Base-by-base conservation (phyloP, 2,329 filamentous ascomycete species). In the Helicocarpus griseus region DNA sequence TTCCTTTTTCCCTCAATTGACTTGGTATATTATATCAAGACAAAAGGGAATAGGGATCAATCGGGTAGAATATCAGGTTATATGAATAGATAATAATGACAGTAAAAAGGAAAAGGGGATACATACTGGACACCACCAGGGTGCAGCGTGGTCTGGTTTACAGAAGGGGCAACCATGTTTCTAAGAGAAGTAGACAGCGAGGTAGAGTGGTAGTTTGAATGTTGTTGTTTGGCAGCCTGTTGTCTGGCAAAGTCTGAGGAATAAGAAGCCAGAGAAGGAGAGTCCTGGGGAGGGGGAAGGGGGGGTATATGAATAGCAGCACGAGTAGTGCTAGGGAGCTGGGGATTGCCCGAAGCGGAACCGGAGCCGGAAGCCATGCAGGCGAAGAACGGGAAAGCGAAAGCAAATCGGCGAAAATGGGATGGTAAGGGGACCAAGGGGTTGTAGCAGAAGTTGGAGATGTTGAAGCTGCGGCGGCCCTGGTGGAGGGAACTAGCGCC, bases 61-160 rank as follows among this genome's bases (percentile, higher is more conserved):
- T n/a, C n/a, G n/a, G n/a, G n/a, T n/a, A n/a, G n/a, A n/a, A n/a
- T n/a, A n/a, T n/a, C n/a, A n/a, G n/a, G n/a, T n/a, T n/a, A n/a
- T n/a, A n/a, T n/a, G n/a, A n/a, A n/a, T n/a, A n/a, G n/a, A n/a
- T n/a, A n/a, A n/a, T n/a, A n/a, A n/a, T n/a, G n/a, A 41, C n/a
- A 47, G 35, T 53, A 45, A 35, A 44, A 51, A 60, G 49, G 55
- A 48, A 46, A 31, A 53, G 41, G 56, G 51, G 36, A 35, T 53
- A 85, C 88, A 72, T 81, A 94, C 88, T 86, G 79, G 61, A 96
- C 86, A 83, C 90, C 90, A 70, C 82, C 77, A 57, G 90, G 90
- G 80, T 95, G 89, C 62, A 95, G 85, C 64, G 82, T 82, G 64
- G 90, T 96, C 78, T 90, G 91, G 82, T 96, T 95, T 66, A 96